Percentiles rank a stretch among this genome's conserved stretches.
Conservation (phyloP, 2,329 filamentous ascomycete species). For the Myriosclerotinia scirpicola region DNA sequence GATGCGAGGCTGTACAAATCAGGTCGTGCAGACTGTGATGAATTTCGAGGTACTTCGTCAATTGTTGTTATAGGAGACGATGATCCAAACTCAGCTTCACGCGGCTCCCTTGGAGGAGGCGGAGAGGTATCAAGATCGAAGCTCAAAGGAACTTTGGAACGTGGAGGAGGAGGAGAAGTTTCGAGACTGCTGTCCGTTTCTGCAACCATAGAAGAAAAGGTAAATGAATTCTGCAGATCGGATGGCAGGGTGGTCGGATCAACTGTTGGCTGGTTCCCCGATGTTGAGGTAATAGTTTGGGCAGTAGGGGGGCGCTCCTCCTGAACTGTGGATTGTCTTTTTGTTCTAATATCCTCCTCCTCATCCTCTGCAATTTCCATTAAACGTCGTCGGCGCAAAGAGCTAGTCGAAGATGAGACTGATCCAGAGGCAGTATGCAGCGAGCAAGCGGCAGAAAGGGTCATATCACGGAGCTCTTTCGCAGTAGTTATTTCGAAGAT, state of each 20-base stretch:
- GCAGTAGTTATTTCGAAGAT: constrained; percentile 73
- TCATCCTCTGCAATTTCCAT: constrained; percentile 94
- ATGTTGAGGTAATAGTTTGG: constrained; percentile 32
- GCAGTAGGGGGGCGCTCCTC: constrained; percentile 44
- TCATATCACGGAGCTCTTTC: constrained; percentile 81
- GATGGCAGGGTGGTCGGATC: constrained; percentile 25
- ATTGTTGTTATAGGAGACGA: constrained; percentile 30
- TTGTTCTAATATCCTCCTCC: constrained; percentile 60
- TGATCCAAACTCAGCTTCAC: constrained; percentile 25
- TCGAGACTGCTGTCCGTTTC: constrained; percentile 26
- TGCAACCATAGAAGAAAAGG: constrained; percentile 26
- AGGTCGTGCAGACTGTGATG: constrained; percentile 53
- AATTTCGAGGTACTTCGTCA: constrained; percentile 36
- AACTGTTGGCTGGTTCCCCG: constrained; percentile 23
- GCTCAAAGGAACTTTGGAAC: constrained; percentile 17
- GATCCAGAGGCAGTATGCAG: constrained; percentile 86
- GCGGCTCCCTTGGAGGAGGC: constrained; percentile 29
- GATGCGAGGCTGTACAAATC: constrained; percentile 53
- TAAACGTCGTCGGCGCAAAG: constrained; percentile 71
- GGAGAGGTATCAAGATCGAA: constrained; percentile 22
- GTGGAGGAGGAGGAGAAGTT: constrained; percentile 37
- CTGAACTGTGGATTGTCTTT: constrained; percentile 56
- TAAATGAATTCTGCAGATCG: constrained; percentile 28
- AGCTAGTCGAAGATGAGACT: constrained; percentile 80
- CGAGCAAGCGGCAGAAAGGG: constrained; percentile 83